phyloP scores from a whole-genome alignment of 345 rosid genomes.

The Citrus australasica region DNA sequence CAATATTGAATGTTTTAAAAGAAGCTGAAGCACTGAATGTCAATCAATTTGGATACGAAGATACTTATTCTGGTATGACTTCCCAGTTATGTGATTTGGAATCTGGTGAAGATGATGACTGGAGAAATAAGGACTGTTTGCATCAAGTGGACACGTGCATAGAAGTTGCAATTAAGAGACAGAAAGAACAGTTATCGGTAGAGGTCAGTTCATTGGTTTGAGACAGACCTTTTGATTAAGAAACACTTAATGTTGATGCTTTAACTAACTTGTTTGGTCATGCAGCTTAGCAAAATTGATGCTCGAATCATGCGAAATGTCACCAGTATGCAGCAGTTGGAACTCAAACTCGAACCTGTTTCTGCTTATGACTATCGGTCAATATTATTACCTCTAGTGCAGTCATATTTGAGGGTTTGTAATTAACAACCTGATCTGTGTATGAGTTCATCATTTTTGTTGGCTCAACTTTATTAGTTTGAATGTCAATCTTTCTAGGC shows the following conservation, averaged over 20 bases:
- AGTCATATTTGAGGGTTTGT: constrained; percentile 79
- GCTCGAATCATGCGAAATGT: constrained; percentile 69
- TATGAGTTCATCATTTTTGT: constrained; percentile 8
- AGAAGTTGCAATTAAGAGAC: constrained; percentile 76
- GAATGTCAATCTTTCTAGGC: constrained; percentile 39
- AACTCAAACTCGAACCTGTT: constrained; percentile 71
- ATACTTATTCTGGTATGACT: constrained; percentile 47
- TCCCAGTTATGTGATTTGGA: constrained; percentile 82
- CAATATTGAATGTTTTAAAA: constrained; percentile 65
- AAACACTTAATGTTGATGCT: not conserved
- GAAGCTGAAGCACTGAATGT: constrained; percentile 67
- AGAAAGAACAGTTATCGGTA: constrained; percentile 67
- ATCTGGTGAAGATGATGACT: constrained; percentile 75
- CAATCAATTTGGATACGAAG: constrained; percentile 73
- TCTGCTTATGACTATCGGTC: constrained; percentile 65
- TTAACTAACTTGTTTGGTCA: constrained; percentile 19
- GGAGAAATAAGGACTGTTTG: constrained; percentile 66
- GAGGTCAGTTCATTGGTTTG: constrained; percentile 55
- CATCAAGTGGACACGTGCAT: constrained; percentile 73
- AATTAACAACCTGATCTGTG: constrained; percentile 18
- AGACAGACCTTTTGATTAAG: constrained; percentile 1
- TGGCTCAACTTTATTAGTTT: not conserved
- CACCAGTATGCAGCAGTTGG: constrained; percentile 77
- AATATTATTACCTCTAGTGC: constrained; percentile 69
- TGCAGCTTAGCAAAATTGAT: constrained; percentile 85